A percentile compares a stretch with the other conserved stretches of the same genome.
Conservation (phyloP, 257 asterid genomes). For the Plectranthus barbatus region DNA sequence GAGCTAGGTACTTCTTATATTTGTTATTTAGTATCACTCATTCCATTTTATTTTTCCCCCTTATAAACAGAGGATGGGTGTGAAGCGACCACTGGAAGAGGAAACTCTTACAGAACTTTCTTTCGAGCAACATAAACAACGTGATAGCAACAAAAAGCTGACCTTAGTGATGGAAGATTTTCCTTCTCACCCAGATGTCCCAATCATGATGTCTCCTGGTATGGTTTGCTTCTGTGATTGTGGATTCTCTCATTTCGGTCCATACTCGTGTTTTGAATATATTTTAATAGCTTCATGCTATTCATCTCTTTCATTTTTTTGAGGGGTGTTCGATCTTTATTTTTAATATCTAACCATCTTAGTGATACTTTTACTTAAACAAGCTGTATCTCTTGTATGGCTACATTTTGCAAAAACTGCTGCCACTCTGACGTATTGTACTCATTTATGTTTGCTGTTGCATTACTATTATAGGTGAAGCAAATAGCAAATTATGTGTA, state of each 20-base stretch:
- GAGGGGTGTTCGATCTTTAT: not conserved
- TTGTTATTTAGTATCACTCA: not conserved
- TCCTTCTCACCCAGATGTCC: constrained; percentile 20
- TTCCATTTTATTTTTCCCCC: not conserved
- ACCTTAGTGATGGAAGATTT: constrained; percentile 14
- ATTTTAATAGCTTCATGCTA: too few species aligned
- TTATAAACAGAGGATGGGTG: constrained; percentile 46
- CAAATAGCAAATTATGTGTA: constrained; percentile 7
- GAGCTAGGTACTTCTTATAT: not conserved
- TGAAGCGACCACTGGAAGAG: constrained; percentile 52
- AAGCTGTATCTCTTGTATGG: not conserved
- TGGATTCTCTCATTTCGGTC: not conserved
- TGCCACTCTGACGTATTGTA: not conserved
- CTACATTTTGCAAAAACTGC: not conserved
- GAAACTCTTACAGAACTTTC: constrained; percentile 48
- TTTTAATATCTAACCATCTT: not conserved
- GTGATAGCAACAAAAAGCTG: constrained; percentile 18
- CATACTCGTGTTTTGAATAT: not conserved
- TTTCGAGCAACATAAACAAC: constrained; percentile 49
- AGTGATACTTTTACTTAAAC: not conserved
- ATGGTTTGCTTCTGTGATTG: constrained; percentile 2
- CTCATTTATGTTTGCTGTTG: not conserved
- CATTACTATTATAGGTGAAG: constrained; percentile 9
- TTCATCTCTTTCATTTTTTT: too few species aligned
- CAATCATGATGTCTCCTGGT: constrained; percentile 30